Conservation (phyloP, 345 rosid genomes). For the Linum trigynum region DNA sequence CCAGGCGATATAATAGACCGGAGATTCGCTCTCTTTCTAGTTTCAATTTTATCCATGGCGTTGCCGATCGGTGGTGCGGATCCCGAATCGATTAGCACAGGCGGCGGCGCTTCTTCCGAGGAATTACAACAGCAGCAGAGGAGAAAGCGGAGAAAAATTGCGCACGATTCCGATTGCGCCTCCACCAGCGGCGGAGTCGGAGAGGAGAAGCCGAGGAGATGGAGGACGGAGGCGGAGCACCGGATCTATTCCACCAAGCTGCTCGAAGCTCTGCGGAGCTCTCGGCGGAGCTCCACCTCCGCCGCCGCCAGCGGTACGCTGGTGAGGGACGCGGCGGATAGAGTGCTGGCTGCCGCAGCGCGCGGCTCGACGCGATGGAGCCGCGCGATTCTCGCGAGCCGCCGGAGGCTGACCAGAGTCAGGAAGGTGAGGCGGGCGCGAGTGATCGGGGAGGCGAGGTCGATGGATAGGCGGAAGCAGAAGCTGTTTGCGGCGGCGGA, state of each 20-base stretch:
- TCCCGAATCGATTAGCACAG: slow-evolving; percentile 12
- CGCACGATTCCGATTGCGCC: slow-evolving; percentile 5
- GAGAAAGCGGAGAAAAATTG: slow-evolving; percentile 40
- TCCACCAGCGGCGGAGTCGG: not conserved
- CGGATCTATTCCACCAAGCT: slow-evolving; percentile 67
- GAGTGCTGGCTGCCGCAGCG: slow-evolving; percentile 56
- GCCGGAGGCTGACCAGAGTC: slow-evolving; percentile 22
- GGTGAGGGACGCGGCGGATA: slow-evolving; percentile 37
- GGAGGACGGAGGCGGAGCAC: slow-evolving; percentile 51
- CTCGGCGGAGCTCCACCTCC: slow-evolving; percentile 21
- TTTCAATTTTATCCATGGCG: slow-evolving; percentile 12
- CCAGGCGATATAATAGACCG: not conserved
- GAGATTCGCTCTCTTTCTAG: not conserved
- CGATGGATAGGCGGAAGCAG: slow-evolving; percentile 18
- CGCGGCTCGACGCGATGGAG: slow-evolving; percentile 56
- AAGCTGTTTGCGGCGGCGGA: not conserved
- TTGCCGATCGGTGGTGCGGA: slow-evolving; percentile 11
- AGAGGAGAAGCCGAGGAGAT: slow-evolving; percentile 23
- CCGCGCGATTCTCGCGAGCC: slow-evolving; percentile 54
- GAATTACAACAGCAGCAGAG: slow-evolving; percentile 22
- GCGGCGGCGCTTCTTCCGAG: slow-evolving; percentile 25
- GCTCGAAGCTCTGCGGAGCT: slow-evolving; percentile 44
- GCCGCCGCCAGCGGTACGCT: slow-evolving; percentile 16
- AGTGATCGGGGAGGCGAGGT: slow-evolving; percentile 16
- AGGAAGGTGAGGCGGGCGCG: slow-evolving; percentile 44